Conservation (phyloP, 1,139 yeast species). For the Yamadazyma aaseri region DNA sequence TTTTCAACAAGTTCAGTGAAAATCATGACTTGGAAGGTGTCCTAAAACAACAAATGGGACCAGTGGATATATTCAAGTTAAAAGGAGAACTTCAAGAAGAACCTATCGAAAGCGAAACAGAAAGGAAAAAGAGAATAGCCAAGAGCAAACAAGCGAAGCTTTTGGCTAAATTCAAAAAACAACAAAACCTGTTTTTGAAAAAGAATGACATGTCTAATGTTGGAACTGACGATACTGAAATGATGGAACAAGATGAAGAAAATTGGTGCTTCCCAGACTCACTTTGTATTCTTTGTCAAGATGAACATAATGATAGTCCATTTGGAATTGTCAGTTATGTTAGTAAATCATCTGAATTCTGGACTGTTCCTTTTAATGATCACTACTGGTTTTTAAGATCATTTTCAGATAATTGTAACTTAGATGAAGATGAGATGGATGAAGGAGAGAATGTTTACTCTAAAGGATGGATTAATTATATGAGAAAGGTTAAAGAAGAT, state of each 20-base stretch:
- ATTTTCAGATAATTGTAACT: constrained; percentile 53
- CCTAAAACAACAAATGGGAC: constrained; percentile 20
- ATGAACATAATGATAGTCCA: constrained; percentile 69
- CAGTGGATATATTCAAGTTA: constrained; percentile 24
- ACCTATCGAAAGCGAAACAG: constrained; percentile 44
- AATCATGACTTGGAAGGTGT: constrained; percentile 24
- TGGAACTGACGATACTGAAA: constrained; percentile 36
- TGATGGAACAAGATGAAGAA: constrained; percentile 30
- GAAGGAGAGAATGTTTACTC: constrained; percentile 22
- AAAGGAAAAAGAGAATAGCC: constrained; percentile 66
- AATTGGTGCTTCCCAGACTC: constrained; percentile 77
- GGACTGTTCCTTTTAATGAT: constrained; percentile 63
- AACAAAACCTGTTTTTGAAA: constrained; percentile 69
- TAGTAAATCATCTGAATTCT: constrained; percentile 56
- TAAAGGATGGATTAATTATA: constrained; percentile 37
- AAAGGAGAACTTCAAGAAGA: constrained; percentile 13
- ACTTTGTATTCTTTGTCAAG: constrained; percentile 86
- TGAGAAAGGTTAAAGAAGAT: constrained; percentile 34
- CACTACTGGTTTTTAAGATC: constrained; percentile 67
- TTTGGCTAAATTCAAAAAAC: constrained; percentile 74
- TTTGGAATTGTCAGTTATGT: constrained; percentile 73
- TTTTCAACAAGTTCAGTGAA: constrained; percentile 39
- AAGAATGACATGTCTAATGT: constrained; percentile 34
- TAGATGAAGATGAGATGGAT: constrained; percentile 39
- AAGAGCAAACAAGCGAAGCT: constrained; percentile 70